Evolutionary conservation across 192 early-diverging fungal genomes (phyloP).

Genomic region (Backusella macrospora): DNA sequence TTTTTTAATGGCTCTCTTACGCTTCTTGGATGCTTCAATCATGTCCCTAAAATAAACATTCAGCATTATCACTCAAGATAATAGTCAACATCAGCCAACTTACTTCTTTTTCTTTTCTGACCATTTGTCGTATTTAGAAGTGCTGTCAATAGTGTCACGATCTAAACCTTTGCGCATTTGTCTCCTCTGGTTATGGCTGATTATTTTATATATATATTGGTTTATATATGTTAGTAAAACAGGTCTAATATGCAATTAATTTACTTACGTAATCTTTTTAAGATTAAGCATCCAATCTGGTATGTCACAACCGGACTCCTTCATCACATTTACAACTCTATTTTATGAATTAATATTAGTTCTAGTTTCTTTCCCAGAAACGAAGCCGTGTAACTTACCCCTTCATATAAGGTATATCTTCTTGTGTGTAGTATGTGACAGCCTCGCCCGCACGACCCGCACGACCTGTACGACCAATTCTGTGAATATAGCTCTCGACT

Average conservation of each 20-base stretch:
- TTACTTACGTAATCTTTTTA: conserved; percentile 65
- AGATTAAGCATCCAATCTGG: conserved; percentile 97
- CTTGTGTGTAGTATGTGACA: conserved; percentile 94
- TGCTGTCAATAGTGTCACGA: conserved; percentile 76
- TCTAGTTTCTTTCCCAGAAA: neutral
- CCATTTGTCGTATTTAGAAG: conserved; percentile 74
- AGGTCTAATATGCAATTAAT: neutral
- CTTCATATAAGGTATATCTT: conserved; percentile 87
- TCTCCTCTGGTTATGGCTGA: conserved; percentile 63
- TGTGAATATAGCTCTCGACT: conserved; percentile 91
- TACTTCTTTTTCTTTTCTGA: conserved; percentile 69
- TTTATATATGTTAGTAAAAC: neutral
- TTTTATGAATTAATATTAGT: neutral
- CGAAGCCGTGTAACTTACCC: conserved; percentile 42
- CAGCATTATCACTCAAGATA: neutral
- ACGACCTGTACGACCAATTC: conserved; percentile 97
- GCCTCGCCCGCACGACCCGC: conserved; percentile 90
- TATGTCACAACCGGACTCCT: conserved; percentile 91
- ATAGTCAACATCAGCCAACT: conserved; percentile 20
- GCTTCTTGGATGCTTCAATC: conserved; percentile 43
- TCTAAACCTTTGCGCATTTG: conserved; percentile 77
- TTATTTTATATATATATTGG: neutral
- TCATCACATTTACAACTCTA: conserved; percentile 96
- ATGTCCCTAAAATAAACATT: conserved; percentile 33
- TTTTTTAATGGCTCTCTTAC: conserved; percentile 31